Base-by-base conservation (phyloP, 441 rosid genomes). In the Rhodomyrtus psidioides region DNA sequence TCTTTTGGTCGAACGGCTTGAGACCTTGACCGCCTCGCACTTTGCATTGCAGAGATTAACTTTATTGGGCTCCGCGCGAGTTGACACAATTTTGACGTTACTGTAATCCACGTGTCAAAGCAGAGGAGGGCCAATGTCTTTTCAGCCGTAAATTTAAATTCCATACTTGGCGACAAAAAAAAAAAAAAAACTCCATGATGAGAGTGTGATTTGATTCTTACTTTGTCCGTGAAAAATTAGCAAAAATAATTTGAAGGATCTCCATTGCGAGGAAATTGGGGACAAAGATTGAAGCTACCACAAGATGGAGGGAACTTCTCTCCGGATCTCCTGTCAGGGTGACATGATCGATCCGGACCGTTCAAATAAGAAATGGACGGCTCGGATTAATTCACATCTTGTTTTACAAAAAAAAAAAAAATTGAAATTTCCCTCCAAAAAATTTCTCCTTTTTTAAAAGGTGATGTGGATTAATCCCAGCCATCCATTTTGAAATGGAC, bases 101-200 rank as follows among this genome's bases (percentile, higher is more conserved):
- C 19, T 65, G 46, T 34, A 12, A 65, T 34, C 76, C 76, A 65
- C 46, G 76, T 65, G 76, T 34, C 76, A 9, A 6, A 65, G 46
- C 76, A 21, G 14, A 34, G 46, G 34, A 65, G 46, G 39, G 12
- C 76, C 26, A 9, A 12, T 65, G 12, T 65, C 76, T 65, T 65
- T 65, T 34, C 76, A 65, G 76, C 76, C 76, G 46, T 9, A 65
- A 65, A 65, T 30, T 65, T 34, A 12, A 34, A 65, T 13, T 9
- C 74, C 75, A 62, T 30, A 54, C 16, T 16, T 54, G 6, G 21
- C 17, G 7, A 6, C 8, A 5, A 16, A 54, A 54, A 54, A 6
- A 16, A 1, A n/a, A n/a, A n/a, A n/a, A n/a, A n/a, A n/a, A n/a
- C 8, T 17, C 12, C 26, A 7, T 7, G 9, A 0, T 9, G 1